These are phyloP conservation scores for Moesziomyces globuligerus DNA, from an alignment of 1,284 basidiomycete species.

Conservation along the genomic window DNA sequence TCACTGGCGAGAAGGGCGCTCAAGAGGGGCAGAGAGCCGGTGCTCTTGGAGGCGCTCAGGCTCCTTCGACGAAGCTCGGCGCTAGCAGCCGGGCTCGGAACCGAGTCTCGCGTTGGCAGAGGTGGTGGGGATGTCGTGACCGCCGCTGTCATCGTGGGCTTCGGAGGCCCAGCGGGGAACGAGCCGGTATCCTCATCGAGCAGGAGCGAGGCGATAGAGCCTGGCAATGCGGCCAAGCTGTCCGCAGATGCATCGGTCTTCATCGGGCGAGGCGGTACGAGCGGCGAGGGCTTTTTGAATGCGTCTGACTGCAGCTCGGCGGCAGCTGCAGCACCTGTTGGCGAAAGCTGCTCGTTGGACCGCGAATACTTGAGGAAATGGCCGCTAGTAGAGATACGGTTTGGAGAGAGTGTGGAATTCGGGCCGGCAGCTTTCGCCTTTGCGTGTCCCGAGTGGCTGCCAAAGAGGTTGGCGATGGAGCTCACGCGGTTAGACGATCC, in stretches of 20 bases:
- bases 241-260: slow-evolving; percentile 32
- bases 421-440: slow-evolving; percentile 3
- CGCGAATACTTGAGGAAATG: slow-evolving; percentile 45
- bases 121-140: slow-evolving; percentile 8
- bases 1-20: slow-evolving; percentile 2
- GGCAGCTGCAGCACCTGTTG: slow-evolving; percentile 7
- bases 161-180: slow-evolving; percentile 4
- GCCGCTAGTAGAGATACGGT: slow-evolving; percentile 18
- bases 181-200: slow-evolving; percentile 15
- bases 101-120: slow-evolving; percentile 14
- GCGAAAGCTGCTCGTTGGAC: slow-evolving; percentile 45
- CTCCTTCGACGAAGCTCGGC: slow-evolving; percentile 12
- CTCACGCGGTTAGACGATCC: slow-evolving; percentile 26
- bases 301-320: slow-evolving; percentile 6
- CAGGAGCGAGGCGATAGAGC: slow-evolving; percentile 22
- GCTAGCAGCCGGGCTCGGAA: neutral
- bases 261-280: slow-evolving; percentile 34
- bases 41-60: slow-evolving; percentile 38
- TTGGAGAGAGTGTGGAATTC: slow-evolving; percentile 8
- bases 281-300: slow-evolving; percentile 25
- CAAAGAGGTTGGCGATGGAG: slow-evolving; percentile 35
- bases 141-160: neutral
- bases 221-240: slow-evolving; percentile 19
- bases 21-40: slow-evolving; percentile 22
- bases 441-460: slow-evolving; percentile 8